Evolutionary conservation across 108 stramenopile genomes (phyloP), one percentile per base, ranked within the genome.

Genomic region (Parietichytrium sp.): DNA sequence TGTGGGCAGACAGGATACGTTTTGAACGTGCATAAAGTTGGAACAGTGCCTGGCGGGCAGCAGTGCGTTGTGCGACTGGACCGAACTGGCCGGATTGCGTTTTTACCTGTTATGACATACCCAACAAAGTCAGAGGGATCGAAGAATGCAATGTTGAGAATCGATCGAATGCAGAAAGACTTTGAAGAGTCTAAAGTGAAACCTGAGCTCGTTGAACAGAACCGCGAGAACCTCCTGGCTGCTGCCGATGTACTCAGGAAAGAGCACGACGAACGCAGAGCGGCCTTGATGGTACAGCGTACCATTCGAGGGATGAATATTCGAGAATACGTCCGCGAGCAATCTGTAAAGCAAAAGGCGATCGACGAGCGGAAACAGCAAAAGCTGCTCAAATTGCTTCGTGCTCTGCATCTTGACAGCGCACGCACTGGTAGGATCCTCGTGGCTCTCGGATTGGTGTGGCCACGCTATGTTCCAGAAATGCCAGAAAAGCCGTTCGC

Each of bases 401-500:
- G 61, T 16, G n/a, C 23, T n/a, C 33, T 72, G 2, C 38, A 42
- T 16, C 61, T 72, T 27, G 61, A 72, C 10, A 72, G 45, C 20
- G 61, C 61, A n/a, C 61, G 61, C 0, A 72, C 61, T n/a, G 61
- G 61, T 0, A 33, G 61, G 23, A n/a, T 72, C 20, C 20, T 72
- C 10, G 61, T 72, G n/a, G 61, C 61, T 7, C 42, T 72, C 1
- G 61, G 61, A 6, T 42, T 72, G 23, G 61, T 72, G 42, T 72
- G 61, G 61, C 61, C 61, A 6, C 61, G 61, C 8, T 72, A 72
- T 42, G 20, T 72, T 10, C 61, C 61, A 7, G 61, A 72, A 0
- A 72, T 72, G 61, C 61, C 61, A 16, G 61, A 72, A 6, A 72
- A 72, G 42, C 61, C 61, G n/a, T 72, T 72, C 45, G 61, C 61